Evolutionary conservation across 148 eudicot species (phyloP), one percentile per base, ranked within the genome.

Genomic region (Gaultheria prostrata): DNA sequence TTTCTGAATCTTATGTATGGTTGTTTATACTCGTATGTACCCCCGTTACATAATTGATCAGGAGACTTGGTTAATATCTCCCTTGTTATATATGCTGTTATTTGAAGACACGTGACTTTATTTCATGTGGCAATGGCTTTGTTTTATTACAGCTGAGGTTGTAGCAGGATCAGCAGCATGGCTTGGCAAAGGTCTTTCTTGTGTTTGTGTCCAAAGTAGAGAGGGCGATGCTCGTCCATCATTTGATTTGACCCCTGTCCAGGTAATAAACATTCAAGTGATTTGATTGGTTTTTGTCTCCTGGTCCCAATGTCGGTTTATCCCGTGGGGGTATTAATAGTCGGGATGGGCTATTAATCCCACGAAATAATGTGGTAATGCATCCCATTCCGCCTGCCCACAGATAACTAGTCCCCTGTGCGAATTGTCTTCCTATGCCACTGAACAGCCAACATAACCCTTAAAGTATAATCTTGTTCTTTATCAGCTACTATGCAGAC

Each of bases 101-200:
- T 8, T 33, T 49, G 57, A 26, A 39, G 50, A 81, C 65, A 39
- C 71, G 20, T 73, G 65, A 83, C 48, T 39, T 79, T 69, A 81
- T 70, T 75, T 73, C 76, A 69, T 82, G 30, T 84, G 78, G 53
- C 76, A 76, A 61, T 80, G 24, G 51, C 49, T 81, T 81, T 84
- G n/a, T 82, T 88, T 82, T 90, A 80, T 83, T 88, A 83, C 91
- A 94, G 98, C 92, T 86, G 99, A 97, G 88, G 99, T 92, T 80
- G 98, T 91, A 74, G 98, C 95, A 81, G 98, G 99, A 87, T 97
- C 99, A 80, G 94, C 99, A 78, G 99, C 99, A 84, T 97, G 99
- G 99, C 90, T 97, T 76, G 99, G 99, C 56, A 93, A 88, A 88
- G 99, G 99, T 74, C 95, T 97, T 82, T 94, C 99, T 46, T 97